Percentiles rank a stretch among this genome's conserved stretches.
phyloP scores from a whole-genome alignment of 768 basidiomycete species.

The Epithele typhae region DNA sequence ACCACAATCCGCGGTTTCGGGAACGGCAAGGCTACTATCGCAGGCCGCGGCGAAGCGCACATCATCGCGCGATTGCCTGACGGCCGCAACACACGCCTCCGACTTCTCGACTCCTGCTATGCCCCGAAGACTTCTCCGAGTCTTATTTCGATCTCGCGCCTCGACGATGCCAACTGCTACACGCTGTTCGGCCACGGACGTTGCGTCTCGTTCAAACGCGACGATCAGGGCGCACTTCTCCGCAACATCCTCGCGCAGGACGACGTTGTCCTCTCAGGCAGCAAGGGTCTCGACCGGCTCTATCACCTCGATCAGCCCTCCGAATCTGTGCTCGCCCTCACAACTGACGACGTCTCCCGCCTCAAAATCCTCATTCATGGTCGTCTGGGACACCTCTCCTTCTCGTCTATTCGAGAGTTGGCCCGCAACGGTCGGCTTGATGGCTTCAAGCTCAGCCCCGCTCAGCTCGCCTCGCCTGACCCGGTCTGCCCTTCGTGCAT shows the following conservation, averaged over 20 bases:
- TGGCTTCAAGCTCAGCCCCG: background rate
- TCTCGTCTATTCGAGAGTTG: background rate
- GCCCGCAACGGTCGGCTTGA: background rate
- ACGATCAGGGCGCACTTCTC: background rate
- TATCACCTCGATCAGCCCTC: conserved; percentile 5
- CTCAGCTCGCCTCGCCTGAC: background rate
- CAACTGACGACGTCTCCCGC: background rate
- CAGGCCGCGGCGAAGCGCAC: conserved; percentile 4
- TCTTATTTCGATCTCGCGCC: conserved; percentile 4
- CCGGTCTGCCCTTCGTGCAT: too few relatives aligned
- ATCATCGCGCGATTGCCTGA: conserved; percentile 1
- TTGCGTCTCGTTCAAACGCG: conserved; percentile 1
- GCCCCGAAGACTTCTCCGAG: conserved; percentile 3
- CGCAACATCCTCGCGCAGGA: background rate
- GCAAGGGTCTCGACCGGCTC: background rate
- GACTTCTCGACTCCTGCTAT: conserved; percentile 2
- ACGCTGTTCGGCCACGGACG: conserved; percentile 6
- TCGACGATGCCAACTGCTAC: conserved; percentile 5
- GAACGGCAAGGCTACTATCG: background rate
- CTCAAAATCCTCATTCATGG: background rate
- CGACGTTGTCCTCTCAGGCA: background rate
- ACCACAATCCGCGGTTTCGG: conserved; percentile 2
- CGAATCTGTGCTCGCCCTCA: too few relatives aligned
- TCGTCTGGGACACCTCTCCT: conserved; percentile 3
- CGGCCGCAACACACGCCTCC: background rate